Conservation (phyloP, 1,139 yeast genomes). For the Debaryomyces psychrophilus region DNA sequence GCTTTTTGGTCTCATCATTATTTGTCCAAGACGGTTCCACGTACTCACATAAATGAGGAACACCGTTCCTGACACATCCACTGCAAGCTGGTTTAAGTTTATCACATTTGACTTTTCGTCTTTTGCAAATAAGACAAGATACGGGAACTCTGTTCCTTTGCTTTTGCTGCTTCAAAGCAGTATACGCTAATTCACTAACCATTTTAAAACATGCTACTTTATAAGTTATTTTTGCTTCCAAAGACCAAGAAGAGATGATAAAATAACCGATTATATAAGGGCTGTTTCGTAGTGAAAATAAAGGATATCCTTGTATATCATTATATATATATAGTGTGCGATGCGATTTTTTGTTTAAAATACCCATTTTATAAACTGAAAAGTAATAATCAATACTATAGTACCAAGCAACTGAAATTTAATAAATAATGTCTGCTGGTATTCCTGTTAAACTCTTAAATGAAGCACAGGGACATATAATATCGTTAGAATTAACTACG, state of each 20-base stretch:
- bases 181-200: conserved; percentile 2
- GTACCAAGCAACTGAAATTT: not conserved
- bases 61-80: conserved; percentile 48
- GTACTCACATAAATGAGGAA: conserved; percentile 46
- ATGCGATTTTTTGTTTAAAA: conserved; percentile 4
- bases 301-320: not conserved
- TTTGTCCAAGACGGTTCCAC: conserved; percentile 46
- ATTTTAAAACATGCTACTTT: conserved; percentile 2
- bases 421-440: conserved; percentile 53
- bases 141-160: conserved; percentile 45
- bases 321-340: not conserved
- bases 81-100: conserved; percentile 47
- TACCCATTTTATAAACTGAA: not conserved
- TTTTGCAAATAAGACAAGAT: conserved; percentile 46
- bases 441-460: conserved; percentile 85
- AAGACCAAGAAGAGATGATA: not conserved
- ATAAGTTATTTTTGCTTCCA: not conserved
- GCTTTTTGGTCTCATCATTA: conserved; percentile 5
- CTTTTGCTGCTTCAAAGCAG: conserved; percentile 17
- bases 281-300: too few species aligned
- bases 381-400: not conserved
- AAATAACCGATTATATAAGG: not conserved
- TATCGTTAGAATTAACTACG: conserved; percentile 79
- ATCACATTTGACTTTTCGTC: conserved; percentile 51
- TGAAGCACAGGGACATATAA: conserved; percentile 88